Evolutionary conservation across 306 rosid species (phyloP), one percentile per base, ranked within the genome.

Genomic region (Gastrolobium villosum): DNA sequence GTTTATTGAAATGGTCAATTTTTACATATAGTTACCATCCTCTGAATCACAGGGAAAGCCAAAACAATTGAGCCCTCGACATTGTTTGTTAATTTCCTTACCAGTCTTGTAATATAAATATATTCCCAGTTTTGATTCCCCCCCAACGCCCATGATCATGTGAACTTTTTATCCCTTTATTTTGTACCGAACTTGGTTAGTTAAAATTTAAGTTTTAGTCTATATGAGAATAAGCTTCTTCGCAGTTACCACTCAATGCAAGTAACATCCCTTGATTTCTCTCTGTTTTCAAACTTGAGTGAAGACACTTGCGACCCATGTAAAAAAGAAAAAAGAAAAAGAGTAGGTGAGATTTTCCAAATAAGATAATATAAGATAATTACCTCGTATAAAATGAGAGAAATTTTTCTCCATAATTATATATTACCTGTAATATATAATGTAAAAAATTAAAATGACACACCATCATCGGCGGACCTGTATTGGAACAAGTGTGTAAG

Each of bases 91-190:
- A 3, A 9, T 31, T 45, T 10, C 37, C 6, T 15, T 32, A 3
- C 20, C 7, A 54, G 69, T 14, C 40, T 30, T 41, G 13, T 59
- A 13, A 3, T 30, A 59, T 40, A 59, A 31, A 37, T 13, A 37
- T 13, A 4, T 13, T n/a, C 39, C 41, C 65, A 5, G 43, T 34
- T 60, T 60, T 60, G 20, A 60, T 34, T 9, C 37, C 26, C 26
- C 26, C 26, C 26, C 6, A n/a, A 2, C 2, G 28, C 20, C 30
- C 43, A 6, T n/a, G 9, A 40, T 3, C 10, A 45, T 14, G 79
- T 11, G 60, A 35, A 60, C 46, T 34, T 62, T 60, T 34, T 59
- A 15, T 14, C 60, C 28, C n/a, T 59, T 74, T 60, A n/a, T 43
- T 53, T 55, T 3, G 77, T 55, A 28, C 8, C 56, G 9, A 40